Conservation (phyloP, 2,329 filamentous ascomycete species). For the Myriosclerotinia duriaeana region DNA sequence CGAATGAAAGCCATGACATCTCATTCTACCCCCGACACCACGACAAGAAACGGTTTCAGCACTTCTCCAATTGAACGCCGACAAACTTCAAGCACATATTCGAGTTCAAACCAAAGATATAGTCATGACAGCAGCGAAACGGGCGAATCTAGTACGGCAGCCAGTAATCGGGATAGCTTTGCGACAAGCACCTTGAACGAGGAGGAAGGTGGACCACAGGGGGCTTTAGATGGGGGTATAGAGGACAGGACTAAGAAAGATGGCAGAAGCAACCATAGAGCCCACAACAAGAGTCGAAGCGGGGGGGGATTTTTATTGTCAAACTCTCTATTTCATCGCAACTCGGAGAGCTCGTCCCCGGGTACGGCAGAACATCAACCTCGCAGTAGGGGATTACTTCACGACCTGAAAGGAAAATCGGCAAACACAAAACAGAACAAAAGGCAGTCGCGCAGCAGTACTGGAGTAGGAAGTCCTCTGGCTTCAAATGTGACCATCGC, state of each 20-base stretch:
- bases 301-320: conserved; percentile 40
- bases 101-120: conserved; percentile 34
- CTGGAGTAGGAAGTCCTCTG: conserved; percentile 37
- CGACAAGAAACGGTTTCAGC: conserved; percentile 34
- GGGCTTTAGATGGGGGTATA: conserved; percentile 17
- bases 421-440: conserved; percentile 34
- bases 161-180: conserved; percentile 37
- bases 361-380: conserved; percentile 22
- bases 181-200: conserved; percentile 23
- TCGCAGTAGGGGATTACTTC: conserved; percentile 29
- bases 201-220: conserved; percentile 19
- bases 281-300: conserved; percentile 34
- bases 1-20: conserved; percentile 35
- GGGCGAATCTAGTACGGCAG: conserved; percentile 48
- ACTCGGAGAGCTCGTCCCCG: neutral
- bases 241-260: conserved; percentile 25
- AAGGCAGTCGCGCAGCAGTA: conserved; percentile 31
- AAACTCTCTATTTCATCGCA: conserved; percentile 24
- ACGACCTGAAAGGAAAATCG: conserved; percentile 37
- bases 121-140: conserved; percentile 46
- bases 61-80: conserved; percentile 31
- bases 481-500: conserved; percentile 32
- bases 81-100: conserved; percentile 32
- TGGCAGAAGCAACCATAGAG: conserved; percentile 35
- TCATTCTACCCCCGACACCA: conserved; percentile 25